Evolutionary conservation across 2,329 filamentous ascomycete genomes (phyloP).

Genomic region (Aspergillus transmontanensis): DNA sequence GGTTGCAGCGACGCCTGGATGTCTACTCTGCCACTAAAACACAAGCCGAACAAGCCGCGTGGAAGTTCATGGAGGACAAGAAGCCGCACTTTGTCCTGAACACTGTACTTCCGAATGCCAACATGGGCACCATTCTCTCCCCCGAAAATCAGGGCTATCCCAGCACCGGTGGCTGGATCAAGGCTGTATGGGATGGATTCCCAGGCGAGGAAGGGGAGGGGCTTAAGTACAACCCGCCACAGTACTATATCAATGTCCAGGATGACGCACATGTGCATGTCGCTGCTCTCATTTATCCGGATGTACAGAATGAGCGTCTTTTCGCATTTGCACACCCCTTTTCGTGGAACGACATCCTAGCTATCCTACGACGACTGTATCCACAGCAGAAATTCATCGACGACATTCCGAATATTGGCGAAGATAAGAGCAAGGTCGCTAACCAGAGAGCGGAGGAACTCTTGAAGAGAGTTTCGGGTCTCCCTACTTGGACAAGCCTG

Average conservation of each 20-base stretch:
- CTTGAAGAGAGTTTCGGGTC: not conserved
- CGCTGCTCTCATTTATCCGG: not conserved
- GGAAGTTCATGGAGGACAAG: not conserved
- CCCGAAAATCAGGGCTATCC: not conserved
- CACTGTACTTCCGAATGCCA: not conserved
- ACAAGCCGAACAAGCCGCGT: not conserved
- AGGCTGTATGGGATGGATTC: not conserved
- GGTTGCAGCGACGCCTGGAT: not conserved
- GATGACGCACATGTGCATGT: not conserved
- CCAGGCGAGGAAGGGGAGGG: not conserved
- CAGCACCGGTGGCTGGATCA: not conserved
- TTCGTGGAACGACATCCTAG: not conserved
- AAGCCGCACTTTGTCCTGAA: not conserved
- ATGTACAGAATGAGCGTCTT: not conserved
- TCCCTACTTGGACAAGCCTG: not conserved
- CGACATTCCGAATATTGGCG: not conserved
- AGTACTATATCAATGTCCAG: not conserved
- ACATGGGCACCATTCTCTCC: not conserved
- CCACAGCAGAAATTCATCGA: too few species aligned
- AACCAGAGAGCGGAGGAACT: not conserved
- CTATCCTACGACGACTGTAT: too few species aligned
- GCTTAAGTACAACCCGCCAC: not conserved
- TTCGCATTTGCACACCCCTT: not conserved
- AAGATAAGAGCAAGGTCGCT: not conserved
- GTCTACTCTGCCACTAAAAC: not conserved